Conservation (phyloP, 306 rosid species). For the Senna siamea region DNA sequence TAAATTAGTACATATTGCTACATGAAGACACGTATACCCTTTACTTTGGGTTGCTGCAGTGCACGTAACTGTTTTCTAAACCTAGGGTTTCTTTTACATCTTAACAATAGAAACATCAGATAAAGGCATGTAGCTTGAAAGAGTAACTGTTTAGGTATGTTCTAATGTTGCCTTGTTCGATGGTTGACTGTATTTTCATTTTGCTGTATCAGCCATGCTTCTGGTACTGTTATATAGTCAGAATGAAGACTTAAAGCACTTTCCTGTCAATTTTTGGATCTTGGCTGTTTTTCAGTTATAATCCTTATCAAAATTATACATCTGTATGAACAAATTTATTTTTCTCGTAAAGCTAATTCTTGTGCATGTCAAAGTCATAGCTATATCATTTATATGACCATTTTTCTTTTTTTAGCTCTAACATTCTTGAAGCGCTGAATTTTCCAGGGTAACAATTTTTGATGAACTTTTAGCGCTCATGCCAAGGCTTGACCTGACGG, state of each 20-base stretch:
- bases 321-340: conserved; percentile 21
- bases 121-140: too few species aligned
- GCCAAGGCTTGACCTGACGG: conserved; percentile 63
- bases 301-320: conserved; percentile 25
- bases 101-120: too few species aligned
- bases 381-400: too few species aligned
- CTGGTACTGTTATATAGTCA: neutral
- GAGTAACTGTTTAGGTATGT: too few species aligned
- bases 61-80: too few species aligned
- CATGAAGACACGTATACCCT: too few species aligned
- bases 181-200: conserved; percentile 1
- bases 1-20: too few species aligned
- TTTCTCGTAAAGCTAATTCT: conserved; percentile 23
- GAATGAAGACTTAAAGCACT: conserved; percentile 16
- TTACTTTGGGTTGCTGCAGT: too few species aligned
- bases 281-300: conserved; percentile 29
- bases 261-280: conserved; percentile 25
- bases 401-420: conserved; percentile 22
- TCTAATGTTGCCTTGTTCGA: too few species aligned
- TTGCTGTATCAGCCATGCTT: conserved; percentile 11
- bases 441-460: conserved; percentile 69
- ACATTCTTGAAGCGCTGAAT: conserved; percentile 31
- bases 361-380: too few species aligned
- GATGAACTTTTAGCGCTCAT: conserved; percentile 75
- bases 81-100: too few species aligned